These are phyloP conservation scores for Angomonas desouzai DNA, from an alignment of 208 protist species.

Conservation along the genomic window DNA sequence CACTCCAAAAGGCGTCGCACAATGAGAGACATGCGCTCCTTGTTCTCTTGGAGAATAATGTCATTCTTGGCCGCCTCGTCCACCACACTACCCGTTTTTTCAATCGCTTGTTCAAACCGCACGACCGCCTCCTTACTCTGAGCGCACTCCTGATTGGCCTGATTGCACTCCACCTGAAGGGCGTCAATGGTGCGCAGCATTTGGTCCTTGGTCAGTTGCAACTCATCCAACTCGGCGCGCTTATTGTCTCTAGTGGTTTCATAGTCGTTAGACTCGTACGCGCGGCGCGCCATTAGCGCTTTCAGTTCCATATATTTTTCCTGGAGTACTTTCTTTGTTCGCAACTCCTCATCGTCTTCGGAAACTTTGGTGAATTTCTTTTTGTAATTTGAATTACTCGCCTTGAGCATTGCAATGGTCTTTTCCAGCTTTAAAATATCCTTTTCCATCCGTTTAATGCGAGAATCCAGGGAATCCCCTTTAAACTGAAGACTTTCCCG, in stretches of 20 bases:
- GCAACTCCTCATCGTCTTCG: conserved; percentile 49
- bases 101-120: conserved; percentile 67
- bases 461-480: conserved; percentile 73
- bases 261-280: conserved; percentile 69
- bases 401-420: conserved; percentile 65
- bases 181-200: conserved; percentile 27
- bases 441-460: conserved; percentile 72
- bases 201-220: conserved; percentile 31
- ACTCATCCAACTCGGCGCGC: conserved; percentile 40
- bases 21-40: conserved; percentile 31
- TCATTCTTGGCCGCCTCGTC: conserved; percentile 31
- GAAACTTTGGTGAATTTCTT: conserved; percentile 64
- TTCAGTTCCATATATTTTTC: conserved; percentile 64
- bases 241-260: conserved; percentile 34
- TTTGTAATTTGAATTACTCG: conserved; percentile 76
- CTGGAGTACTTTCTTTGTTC: conserved; percentile 53
- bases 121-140: conserved; percentile 43
- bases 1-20: conserved; percentile 42
- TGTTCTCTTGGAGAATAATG: conserved; percentile 47
- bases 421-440: conserved; percentile 82
- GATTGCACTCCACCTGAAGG: conserved; percentile 34
- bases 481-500: conserved; percentile 79
- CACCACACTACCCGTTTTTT: conserved; percentile 32
- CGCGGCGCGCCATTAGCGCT: conserved; percentile 48
- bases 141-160: conserved; percentile 32